Percentiles rank a stretch among this genome's conserved stretches.
phyloP scores from a whole-genome alignment of 1,284 basidiomycete species.

The Volvariella surrecta region DNA sequence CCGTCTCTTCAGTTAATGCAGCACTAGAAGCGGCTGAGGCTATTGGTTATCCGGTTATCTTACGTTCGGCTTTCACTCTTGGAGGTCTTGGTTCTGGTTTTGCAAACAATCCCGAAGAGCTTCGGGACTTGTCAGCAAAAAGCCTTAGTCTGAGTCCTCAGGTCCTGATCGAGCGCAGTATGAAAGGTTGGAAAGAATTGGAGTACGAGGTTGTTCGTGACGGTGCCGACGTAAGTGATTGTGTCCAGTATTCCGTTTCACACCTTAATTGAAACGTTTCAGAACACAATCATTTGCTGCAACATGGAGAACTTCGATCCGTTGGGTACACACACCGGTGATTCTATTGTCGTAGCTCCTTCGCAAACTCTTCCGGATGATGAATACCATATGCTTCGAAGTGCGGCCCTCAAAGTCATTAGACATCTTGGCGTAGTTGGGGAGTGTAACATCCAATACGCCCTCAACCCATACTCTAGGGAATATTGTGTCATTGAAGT shows the following conservation, averaged over 20 bases:
- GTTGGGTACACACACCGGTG: constrained; percentile 98
- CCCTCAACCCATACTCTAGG: constrained; percentile 85
- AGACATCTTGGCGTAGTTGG: constrained; percentile 97
- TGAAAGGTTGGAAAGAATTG: constrained; percentile 99
- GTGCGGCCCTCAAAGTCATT: constrained; percentile 95
- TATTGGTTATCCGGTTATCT: constrained; percentile 97
- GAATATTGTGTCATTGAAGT: constrained; percentile 99
- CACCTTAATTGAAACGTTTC: constrained; percentile 6
- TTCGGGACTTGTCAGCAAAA: constrained; percentile 91
- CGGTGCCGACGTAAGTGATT: constrained; percentile 73
- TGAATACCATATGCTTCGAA: constrained; percentile 98
- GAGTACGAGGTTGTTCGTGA: constrained; percentile 99
- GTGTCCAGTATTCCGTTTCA: constrained; percentile 5
- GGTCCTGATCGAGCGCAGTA: constrained; percentile 94
- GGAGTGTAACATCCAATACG: constrained; percentile 99
- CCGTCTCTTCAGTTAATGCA: constrained; percentile 91
- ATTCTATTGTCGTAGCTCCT: constrained; percentile 99
- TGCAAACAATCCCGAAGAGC: constrained; percentile 91
- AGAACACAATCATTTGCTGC: constrained; percentile 94
- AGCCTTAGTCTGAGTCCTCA: constrained; percentile 90
- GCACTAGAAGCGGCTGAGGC: constrained; percentile 86
- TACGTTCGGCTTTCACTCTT: constrained; percentile 96
- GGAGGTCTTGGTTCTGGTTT: constrained; percentile 99
- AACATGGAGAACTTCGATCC: constrained; percentile 99
- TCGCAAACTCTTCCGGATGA: constrained; percentile 97